Evolutionary conservation across 176 grass and related monocot genomes (phyloP), one percentile per base, ranked within the genome.

Genomic region (Musa acuminata): DNA sequence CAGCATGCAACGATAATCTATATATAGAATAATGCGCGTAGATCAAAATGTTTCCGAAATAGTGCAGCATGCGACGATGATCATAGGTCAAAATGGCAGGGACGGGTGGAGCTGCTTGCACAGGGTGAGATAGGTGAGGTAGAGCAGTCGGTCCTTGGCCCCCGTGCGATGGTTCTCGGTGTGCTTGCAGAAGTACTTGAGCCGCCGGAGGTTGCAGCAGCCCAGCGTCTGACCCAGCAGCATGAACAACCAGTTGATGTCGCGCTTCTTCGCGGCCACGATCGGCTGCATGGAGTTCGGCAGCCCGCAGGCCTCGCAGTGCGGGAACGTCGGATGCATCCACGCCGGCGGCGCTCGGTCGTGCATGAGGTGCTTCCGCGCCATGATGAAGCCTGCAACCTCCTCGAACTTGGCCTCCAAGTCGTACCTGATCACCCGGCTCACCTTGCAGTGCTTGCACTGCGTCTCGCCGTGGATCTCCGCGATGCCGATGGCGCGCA

Each of bases 161-260:
- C 76, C 76, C 29, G 76, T 68, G n/a, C 76, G 20, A 24, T 78
- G 76, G 58, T 51, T 21, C 16, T 29, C 35, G 17, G 63, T 78
- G 58, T 78, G 76, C 76, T 68, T 78, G 60, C 76, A 78, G 24
- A 78, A 69, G 59, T 78, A 78, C 76, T 52, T 78, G 25, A 78
- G 58, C 2, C 67, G 62, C 27, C 22, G 25, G 22, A 69, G 64
- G 13, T 51, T 67, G 76, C 76, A 78, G 64, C 29, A 78, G 20
- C 76, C 76, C 1, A 78, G 25, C 14, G 21, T 52, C 11, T 53
- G 57, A 1, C 59, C 59, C 0, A 78, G 62, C 59, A 78, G 52
- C 21, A 78, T 25, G 76, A 78, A 78, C 13, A 78, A 35, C 76
- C 76, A 78, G 58, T 69, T 78, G n/a, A 78, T 54, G 13, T 11